phyloP scores from a whole-genome alignment of 495 filamentous ascomycete species.

The Daldinia vernicosa region DNA sequence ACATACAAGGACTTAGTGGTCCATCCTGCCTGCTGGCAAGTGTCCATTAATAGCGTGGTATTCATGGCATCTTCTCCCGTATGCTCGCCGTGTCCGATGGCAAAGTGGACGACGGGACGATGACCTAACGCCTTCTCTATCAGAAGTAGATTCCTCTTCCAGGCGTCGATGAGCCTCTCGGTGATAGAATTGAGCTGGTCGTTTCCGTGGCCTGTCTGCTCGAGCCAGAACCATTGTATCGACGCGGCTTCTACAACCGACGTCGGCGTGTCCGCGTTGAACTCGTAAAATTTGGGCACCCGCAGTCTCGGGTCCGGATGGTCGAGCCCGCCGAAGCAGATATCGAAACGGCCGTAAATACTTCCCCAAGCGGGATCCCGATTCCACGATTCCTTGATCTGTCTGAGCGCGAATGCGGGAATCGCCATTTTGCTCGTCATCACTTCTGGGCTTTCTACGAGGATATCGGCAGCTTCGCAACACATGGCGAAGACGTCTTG shows the following conservation, averaged over 20 bases:
- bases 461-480: slow-evolving; percentile 12
- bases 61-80: slow-evolving; percentile 16
- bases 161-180: slow-evolving; percentile 11
- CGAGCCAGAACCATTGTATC: slow-evolving; percentile 21
- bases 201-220: slow-evolving; percentile 20
- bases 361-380: slow-evolving; percentile 9
- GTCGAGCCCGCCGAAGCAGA: slow-evolving; percentile 19
- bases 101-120: neutral
- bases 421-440: slow-evolving; percentile 20
- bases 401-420: slow-evolving; percentile 2
- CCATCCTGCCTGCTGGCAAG: slow-evolving; percentile 16
- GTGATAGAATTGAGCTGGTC: slow-evolving; percentile 13
- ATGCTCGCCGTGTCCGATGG: neutral
- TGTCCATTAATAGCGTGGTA: slow-evolving; percentile 12
- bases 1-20: slow-evolving; percentile 2
- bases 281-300: slow-evolving; percentile 20
- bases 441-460: neutral
- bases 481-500: slow-evolving; percentile 21
- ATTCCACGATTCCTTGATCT: slow-evolving; percentile 18
- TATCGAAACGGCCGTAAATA: slow-evolving; percentile 15
- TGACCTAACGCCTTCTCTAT: slow-evolving; percentile 6
- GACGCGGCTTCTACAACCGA: slow-evolving; percentile 7
- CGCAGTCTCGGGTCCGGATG: slow-evolving; percentile 15
- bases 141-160: slow-evolving; percentile 4
- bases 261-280: slow-evolving; percentile 20